Evolutionary conservation across 1,284 basidiomycete genomes (phyloP), one percentile per base, ranked within the genome.

Genomic region (Meira miltonrushii): DNA sequence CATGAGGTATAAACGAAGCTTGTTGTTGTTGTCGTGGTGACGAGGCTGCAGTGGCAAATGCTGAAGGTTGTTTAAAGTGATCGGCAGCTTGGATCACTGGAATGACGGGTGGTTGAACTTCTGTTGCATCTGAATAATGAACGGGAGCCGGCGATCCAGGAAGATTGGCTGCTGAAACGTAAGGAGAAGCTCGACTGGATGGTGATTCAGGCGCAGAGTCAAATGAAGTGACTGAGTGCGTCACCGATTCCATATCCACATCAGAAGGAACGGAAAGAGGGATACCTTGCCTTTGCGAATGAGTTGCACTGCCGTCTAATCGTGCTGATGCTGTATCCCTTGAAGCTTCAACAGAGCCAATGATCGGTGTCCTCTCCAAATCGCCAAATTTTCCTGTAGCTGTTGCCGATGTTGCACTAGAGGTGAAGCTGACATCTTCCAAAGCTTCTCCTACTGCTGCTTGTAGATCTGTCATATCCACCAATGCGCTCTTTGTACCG

Each of bases 341-440:
- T 12, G 21, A 48, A 48, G 21, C 13, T 25, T 48, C n/a, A 17
- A 17, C 5, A 13, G 17, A 12, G 5, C 46, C 13, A 4, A 15
- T 3, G 12, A 5, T 17, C 25, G 12, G 13, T 23, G 23, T 48
- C 17, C 17, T 25, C 21, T 48, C 21, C 8, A 17, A 2, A 48
- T 48, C 46, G 17, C 7, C 7, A 5, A 17, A 4, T 23, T 33
- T 33, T 33, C 6, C 17, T 23, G 12, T 48, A 21, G 46, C 46
- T 5, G 37, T 53, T 15, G n/a, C 21, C 5, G 23, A 37, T 39
- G 11, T 46, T 21, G 46, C 25, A 41, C 28, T 50, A 37, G 48
- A 39, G 44, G 57, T 63, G 33, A 74, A 72, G 53, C 65, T 72
- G 25, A 74, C 61, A 56, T 69, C 65, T 50, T 71, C 64, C 66